These are phyloP conservation scores for Emericellopsis cladophorae DNA, from an alignment of 2,329 filamentous ascomycete genomes.

Conservation along the genomic window DNA sequence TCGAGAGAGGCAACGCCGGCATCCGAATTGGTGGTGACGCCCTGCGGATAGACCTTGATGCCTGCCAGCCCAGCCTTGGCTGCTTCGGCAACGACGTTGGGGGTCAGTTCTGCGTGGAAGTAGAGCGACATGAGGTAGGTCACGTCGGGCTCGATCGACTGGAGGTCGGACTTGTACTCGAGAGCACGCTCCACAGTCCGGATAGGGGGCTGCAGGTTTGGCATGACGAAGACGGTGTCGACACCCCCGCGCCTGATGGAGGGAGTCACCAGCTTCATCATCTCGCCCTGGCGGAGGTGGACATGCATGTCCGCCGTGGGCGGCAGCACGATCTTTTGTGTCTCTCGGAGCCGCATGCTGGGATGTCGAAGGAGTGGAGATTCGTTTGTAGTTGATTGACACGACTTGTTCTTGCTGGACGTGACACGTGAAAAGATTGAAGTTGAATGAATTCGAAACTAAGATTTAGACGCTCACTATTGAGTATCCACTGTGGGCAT, in stretches of 20 bases:
- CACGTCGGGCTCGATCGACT: constrained; percentile 47
- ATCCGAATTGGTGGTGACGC: constrained; percentile 53
- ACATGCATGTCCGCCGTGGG: constrained; percentile 58
- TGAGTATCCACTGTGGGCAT: too few relatives aligned
- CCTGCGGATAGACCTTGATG: constrained; percentile 57
- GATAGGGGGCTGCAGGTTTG: constrained; percentile 6
- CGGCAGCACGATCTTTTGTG: constrained; percentile 37
- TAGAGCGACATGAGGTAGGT: constrained; percentile 66
- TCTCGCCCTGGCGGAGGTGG: constrained; percentile 55
- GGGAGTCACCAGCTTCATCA: constrained; percentile 44
- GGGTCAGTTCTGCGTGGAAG: constrained; percentile 49
- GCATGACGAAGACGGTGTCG: constrained; percentile 44
- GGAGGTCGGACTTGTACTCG: constrained; percentile 50
- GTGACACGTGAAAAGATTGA: too few relatives aligned
- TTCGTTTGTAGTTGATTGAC: too few relatives aligned
- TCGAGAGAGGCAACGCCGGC: constrained; percentile 59
- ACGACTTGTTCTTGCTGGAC: too few relatives aligned
- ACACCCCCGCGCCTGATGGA: constrained; percentile 47
- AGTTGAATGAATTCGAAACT: too few relatives aligned
- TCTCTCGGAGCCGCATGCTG: constrained; percentile 19
- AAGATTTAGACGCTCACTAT: too few relatives aligned
- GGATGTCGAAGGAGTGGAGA: too few relatives aligned
- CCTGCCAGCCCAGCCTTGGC: constrained; percentile 58
- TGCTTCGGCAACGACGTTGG: constrained; percentile 59
- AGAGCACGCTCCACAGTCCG: constrained; percentile 18